A percentile compares a stretch with the other conserved stretches of the same genome.
Conservation (phyloP, 768 basidiomycete genomes). For the Mycena maculata region DNA sequence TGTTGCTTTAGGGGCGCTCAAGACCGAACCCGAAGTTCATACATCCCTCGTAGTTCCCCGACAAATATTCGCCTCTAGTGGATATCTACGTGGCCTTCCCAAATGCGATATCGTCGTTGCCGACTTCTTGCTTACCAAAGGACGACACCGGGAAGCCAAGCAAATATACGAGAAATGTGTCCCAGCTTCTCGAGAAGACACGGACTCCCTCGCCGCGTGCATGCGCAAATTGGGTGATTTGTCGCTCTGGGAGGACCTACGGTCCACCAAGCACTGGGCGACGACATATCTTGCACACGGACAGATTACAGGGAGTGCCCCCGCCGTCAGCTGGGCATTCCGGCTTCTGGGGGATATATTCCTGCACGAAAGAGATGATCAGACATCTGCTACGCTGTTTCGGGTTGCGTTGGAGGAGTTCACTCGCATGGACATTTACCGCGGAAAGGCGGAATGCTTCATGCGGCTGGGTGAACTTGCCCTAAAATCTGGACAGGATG, state of each 20-base stretch:
- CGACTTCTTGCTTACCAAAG: background rate
- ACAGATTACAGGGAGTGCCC: background rate
- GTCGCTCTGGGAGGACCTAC: background rate
- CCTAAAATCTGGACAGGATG: background rate
- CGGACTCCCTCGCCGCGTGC: background rate
- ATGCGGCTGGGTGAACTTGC: background rate
- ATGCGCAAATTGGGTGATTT: background rate
- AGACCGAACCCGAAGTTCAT: background rate
- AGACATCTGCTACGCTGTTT: background rate
- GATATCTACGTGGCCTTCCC: slow-evolving; percentile 7
- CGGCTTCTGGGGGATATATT: background rate
- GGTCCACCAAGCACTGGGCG: background rate
- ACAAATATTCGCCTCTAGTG: background rate
- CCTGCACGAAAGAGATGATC: background rate
- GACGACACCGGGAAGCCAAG: background rate
- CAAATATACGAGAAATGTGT: slow-evolving; percentile 1
- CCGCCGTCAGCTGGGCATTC: background rate
- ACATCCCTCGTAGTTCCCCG: slow-evolving; percentile 2
- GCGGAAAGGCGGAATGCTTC: background rate
- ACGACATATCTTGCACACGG: background rate
- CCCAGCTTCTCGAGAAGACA: no score
- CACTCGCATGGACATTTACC: background rate
- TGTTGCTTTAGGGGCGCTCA: background rate
- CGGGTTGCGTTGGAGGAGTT: background rate
- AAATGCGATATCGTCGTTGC: slow-evolving; percentile 10